Evolutionary conservation across 2,329 filamentous ascomycete species (phyloP).

Genomic region (Camillea tinctor): DNA sequence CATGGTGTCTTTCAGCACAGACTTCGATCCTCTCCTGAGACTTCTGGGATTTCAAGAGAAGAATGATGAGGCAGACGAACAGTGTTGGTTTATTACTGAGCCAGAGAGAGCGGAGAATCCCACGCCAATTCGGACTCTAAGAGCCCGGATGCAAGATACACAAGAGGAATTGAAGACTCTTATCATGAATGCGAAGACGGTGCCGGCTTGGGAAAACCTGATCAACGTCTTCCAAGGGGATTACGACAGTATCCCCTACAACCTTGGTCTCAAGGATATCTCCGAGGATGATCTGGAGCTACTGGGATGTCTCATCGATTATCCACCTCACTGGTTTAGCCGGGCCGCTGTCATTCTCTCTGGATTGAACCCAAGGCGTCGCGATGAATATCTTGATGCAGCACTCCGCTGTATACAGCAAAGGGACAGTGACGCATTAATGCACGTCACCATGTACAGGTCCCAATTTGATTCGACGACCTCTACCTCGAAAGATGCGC

Average conservation of each 20-base stretch:
- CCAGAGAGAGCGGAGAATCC: constrained; percentile 38
- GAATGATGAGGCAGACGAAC: constrained; percentile 37
- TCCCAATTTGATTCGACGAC: constrained; percentile 26
- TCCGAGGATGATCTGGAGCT: constrained; percentile 20
- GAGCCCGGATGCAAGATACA: constrained; percentile 31
- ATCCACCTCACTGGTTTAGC: constrained; percentile 23
- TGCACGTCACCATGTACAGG: constrained; percentile 27
- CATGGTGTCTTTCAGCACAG: constrained; percentile 50
- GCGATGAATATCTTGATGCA: constrained; percentile 26
- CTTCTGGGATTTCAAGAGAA: constrained; percentile 49
- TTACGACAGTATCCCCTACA: constrained; percentile 2
- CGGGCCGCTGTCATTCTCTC: constrained; percentile 31
- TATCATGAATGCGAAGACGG: constrained; percentile 3
- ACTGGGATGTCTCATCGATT: constrained; percentile 29
- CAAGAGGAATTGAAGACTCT: constrained; percentile 24
- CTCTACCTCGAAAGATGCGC: constrained; percentile 5
- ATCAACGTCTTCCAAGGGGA: constrained; percentile 22
- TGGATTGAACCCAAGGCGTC: constrained; percentile 21
- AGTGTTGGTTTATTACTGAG: constrained; percentile 35
- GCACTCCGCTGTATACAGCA: constrained; percentile 25
- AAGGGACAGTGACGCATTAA: constrained; percentile 24
- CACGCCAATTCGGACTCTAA: constrained; percentile 34
- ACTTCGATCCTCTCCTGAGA: constrained; percentile 48
- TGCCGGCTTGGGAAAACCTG: constrained; percentile 24
- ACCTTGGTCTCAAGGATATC: constrained; percentile 1